Evolutionary conservation across 1,139 yeast genomes (phyloP).

Genomic region (Debaryomyces subglobosus): DNA sequence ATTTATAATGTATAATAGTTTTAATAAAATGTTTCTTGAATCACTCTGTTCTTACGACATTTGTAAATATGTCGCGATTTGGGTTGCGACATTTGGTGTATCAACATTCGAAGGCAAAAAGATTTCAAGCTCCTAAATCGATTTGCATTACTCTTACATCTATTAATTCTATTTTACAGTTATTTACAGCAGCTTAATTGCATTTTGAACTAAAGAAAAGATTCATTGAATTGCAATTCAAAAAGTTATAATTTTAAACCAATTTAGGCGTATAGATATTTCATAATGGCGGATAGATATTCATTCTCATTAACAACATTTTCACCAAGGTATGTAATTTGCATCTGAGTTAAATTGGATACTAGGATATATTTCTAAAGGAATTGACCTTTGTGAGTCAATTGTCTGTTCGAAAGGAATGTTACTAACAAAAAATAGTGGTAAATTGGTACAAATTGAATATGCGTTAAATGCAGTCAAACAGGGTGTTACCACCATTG

Average conservation of each 20-base stretch:
- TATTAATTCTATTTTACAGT: background rate
- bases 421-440: slow-evolving; percentile 51
- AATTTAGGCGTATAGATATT: background rate
- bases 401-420: background rate
- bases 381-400: background rate
- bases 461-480: slow-evolving; percentile 97
- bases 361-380: background rate
- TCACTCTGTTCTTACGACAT: slow-evolving; percentile 1
- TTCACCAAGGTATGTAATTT: slow-evolving; percentile 79
- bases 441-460: slow-evolving; percentile 96
- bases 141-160: background rate
- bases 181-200: background rate
- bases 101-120: slow-evolving; percentile 3
- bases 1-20: slow-evolving; percentile 6
- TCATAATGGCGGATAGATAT: slow-evolving; percentile 91
- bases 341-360: background rate
- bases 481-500: slow-evolving; percentile 96
- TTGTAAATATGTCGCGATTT: background rate
- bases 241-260: background rate
- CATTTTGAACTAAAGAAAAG: background rate
- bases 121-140: background rate
- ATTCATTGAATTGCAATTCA: background rate
- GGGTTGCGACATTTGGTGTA: slow-evolving; percentile 8
- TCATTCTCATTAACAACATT: slow-evolving; percentile 96
- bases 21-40: slow-evolving; percentile 1